These are phyloP conservation scores for Halophytophthora batemanensis DNA, from an alignment of 352 stramenopile species.

Conservation along the genomic window DNA sequence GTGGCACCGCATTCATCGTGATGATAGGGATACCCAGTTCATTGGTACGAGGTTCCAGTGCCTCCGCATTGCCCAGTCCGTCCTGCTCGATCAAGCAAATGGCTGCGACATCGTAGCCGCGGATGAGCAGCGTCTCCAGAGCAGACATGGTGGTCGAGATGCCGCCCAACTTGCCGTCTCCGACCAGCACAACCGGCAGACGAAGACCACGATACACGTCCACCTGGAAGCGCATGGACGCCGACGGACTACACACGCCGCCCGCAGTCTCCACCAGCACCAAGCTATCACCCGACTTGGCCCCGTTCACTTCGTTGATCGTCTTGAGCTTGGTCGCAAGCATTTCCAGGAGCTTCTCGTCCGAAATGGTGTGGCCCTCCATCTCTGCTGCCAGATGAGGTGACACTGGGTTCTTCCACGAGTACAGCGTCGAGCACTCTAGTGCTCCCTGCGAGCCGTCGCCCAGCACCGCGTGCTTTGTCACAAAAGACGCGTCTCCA, in stretches of 20 bases:
- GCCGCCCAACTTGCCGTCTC: constrained; percentile 95
- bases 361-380: constrained; percentile 86
- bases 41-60: constrained; percentile 49
- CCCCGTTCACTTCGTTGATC: constrained; percentile 26
- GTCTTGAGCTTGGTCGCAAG: constrained; percentile 57
- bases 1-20: constrained; percentile 65
- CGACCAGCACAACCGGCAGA: constrained; percentile 92
- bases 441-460: constrained; percentile 18
- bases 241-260: constrained; percentile 90
- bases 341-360: constrained; percentile 80
- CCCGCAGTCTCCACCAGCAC: constrained; percentile 94
- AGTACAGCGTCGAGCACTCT: constrained; percentile 88
- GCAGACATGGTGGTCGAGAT: constrained; percentile 94
- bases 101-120: constrained; percentile 89
- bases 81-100: constrained; percentile 84
- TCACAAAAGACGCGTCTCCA: constrained; percentile 87
- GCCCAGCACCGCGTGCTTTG: constrained; percentile 34
- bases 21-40: constrained; percentile 79
- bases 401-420: constrained; percentile 93
- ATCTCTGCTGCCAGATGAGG: constrained; percentile 90
- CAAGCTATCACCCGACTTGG: constrained; percentile 38
- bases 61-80: constrained; percentile 58
- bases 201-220: constrained; percentile 92
- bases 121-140: constrained; percentile 90
- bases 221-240: constrained; percentile 87